Evolutionary conservation across 768 basidiomycete genomes (phyloP).

Genomic region (Pluteus cervinus): DNA sequence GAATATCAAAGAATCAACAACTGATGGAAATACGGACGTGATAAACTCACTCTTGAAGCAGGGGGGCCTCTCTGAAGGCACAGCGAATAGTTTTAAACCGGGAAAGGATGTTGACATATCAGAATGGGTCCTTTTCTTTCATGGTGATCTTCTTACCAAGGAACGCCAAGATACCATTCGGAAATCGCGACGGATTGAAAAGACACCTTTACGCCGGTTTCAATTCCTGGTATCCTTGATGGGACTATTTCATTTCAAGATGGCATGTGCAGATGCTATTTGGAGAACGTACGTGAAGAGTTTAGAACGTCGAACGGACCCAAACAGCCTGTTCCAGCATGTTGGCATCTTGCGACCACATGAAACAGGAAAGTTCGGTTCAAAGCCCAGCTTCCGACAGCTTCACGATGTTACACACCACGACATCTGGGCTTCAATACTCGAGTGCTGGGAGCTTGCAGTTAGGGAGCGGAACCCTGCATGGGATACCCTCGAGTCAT

Average conservation of each 20-base stretch:
- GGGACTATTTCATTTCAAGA: conserved; percentile 27
- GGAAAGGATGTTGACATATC: conserved; percentile 9
- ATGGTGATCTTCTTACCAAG: conserved; percentile 22
- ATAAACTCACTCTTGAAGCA: conserved; percentile 6
- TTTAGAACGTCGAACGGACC: conserved; percentile 6
- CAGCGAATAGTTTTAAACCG: conserved; percentile 1
- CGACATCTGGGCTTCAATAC: conserved; percentile 14
- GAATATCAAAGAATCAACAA: conserved; percentile 9
- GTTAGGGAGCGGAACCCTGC: conserved; percentile 4
- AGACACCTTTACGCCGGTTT: conserved; percentile 18
- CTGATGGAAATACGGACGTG: conserved; percentile 9
- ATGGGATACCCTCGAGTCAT: conserved; percentile 17
- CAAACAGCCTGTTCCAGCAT: conserved; percentile 13
- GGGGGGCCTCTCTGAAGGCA: neutral
- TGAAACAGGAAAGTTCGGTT: conserved; percentile 22
- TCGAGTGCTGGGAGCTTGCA: conserved; percentile 28
- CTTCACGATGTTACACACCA: conserved; percentile 31
- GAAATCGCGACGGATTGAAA: conserved; percentile 18
- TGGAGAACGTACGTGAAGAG: conserved; percentile 19
- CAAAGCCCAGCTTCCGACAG: conserved; percentile 25
- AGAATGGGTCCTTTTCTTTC: conserved; percentile 14
- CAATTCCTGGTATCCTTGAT: conserved; percentile 26
- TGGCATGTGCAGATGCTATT: conserved; percentile 26
- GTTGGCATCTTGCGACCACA: conserved; percentile 17
- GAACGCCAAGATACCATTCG: conserved; percentile 17